Conservation (phyloP, 352 stramenopile genomes). For the Phytophthora rubi region DNA sequence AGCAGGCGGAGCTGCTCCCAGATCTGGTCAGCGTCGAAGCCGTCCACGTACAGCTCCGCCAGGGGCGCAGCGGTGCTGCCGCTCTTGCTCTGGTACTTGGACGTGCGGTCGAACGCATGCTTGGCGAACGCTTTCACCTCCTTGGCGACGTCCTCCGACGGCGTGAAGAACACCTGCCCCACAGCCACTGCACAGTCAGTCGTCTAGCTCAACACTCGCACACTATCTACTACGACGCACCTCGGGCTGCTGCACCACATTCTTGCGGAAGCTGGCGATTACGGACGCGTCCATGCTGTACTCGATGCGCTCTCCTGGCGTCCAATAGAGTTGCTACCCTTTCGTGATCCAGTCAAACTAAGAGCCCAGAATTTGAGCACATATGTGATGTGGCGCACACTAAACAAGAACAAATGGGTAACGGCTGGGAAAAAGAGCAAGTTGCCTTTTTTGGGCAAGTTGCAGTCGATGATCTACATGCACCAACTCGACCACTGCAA, state of each 20-base stretch:
- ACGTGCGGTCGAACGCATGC: slow-evolving; percentile 81
- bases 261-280: slow-evolving; percentile 66
- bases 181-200: slow-evolving; percentile 3
- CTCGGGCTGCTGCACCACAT: slow-evolving; percentile 77
- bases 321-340: slow-evolving; percentile 42
- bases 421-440: neutral
- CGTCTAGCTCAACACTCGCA: neutral
- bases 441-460: neutral
- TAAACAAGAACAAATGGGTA: neutral
- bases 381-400: neutral
- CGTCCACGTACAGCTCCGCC: slow-evolving; percentile 82
- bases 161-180: slow-evolving; percentile 76
- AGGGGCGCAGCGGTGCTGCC: slow-evolving; percentile 43
- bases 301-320: slow-evolving; percentile 14
- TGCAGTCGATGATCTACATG: neutral
- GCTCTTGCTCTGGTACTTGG: slow-evolving; percentile 61
- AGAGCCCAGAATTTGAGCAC: neutral
- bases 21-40: slow-evolving; percentile 85
- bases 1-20: slow-evolving; percentile 88
- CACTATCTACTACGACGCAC: slow-evolving; percentile 27
- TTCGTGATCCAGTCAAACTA: slow-evolving; percentile 44
- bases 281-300: slow-evolving; percentile 64
- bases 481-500: too few relatives aligned
- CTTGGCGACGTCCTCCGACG: slow-evolving; percentile 63
- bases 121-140: slow-evolving; percentile 82